These are phyloP conservation scores for Symbiodinium pilosum DNA, from an alignment of 73 alveolate genomes.

Conservation along the genomic window DNA sequence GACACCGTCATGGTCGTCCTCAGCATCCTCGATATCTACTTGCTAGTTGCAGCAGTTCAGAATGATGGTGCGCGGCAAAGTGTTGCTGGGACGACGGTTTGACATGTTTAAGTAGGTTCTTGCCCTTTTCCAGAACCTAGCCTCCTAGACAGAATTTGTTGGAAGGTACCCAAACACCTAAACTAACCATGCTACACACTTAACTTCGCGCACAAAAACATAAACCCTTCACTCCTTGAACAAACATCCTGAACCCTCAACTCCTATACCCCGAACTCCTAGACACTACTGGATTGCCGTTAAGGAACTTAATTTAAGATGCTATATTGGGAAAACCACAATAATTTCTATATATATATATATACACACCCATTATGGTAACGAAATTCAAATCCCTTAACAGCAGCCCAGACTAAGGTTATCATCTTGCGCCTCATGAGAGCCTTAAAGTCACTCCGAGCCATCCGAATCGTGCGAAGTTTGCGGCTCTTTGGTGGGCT, in stretches of 20 bases:
- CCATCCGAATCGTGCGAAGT: slow-evolving; percentile 81
- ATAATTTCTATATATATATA: no score
- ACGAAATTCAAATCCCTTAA: background rate
- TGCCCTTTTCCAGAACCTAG: no score
- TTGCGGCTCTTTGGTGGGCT: slow-evolving; percentile 54
- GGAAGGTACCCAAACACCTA: no score
- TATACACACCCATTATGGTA: no score
- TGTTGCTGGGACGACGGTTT: background rate
- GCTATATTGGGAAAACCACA: background rate
- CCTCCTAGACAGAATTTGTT: no score
- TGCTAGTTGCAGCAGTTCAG: background rate
- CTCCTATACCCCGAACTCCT: background rate
- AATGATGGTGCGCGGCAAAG: background rate
- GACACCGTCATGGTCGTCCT: background rate
- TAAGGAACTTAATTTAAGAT: no score
- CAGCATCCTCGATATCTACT: background rate
- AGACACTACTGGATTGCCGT: background rate
- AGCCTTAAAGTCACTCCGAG: slow-evolving; percentile 55
- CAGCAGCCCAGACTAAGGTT: background rate
- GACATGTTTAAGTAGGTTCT: no score
- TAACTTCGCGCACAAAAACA: background rate
- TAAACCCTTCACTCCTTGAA: background rate
- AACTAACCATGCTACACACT: no score
- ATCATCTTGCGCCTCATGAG: slow-evolving; percentile 28
- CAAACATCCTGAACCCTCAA: background rate